Evolutionary conservation across 495 filamentous ascomycete genomes (phyloP).

Genomic region (Podospora conica): DNA sequence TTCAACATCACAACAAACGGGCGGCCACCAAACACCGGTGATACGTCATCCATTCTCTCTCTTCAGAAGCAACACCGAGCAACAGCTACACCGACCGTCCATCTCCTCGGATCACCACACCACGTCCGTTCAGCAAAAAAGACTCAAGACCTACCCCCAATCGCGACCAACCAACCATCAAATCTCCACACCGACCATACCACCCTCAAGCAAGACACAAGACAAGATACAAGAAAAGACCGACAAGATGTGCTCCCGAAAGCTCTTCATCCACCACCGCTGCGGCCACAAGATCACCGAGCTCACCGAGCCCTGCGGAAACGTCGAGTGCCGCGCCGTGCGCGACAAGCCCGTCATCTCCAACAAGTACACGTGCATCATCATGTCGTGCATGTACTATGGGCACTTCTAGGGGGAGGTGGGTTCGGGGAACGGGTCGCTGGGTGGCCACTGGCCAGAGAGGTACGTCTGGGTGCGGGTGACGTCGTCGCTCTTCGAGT

Average conservation of each 20-base stretch:
- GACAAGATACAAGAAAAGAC: no score
- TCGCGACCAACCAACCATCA: background rate
- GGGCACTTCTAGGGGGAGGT: slow-evolving; percentile 15
- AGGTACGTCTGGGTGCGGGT: no score
- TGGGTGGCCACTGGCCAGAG: no score
- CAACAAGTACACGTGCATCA: slow-evolving; percentile 23
- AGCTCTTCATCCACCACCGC: slow-evolving; percentile 26
- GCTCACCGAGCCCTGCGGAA: slow-evolving; percentile 17
- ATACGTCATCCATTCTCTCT: background rate
- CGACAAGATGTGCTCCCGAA: slow-evolving; percentile 25
- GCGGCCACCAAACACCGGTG: background rate
- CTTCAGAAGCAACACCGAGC: background rate
- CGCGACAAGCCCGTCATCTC: slow-evolving; percentile 13
- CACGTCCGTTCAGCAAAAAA: background rate
- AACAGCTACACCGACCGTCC: background rate
- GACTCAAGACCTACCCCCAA: no score
- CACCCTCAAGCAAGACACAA: background rate
- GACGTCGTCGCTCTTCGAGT: no score
- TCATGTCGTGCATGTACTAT: slow-evolving; percentile 16
- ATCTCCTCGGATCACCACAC: background rate
- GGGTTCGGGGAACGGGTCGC: no score
- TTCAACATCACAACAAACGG: background rate
- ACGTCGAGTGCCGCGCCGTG: slow-evolving; percentile 11
- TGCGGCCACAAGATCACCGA: slow-evolving; percentile 27
- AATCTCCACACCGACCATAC: background rate